phyloP scores from a whole-genome alignment of 2,329 filamentous ascomycete genomes.

The Fusarium chlamydosporum region DNA sequence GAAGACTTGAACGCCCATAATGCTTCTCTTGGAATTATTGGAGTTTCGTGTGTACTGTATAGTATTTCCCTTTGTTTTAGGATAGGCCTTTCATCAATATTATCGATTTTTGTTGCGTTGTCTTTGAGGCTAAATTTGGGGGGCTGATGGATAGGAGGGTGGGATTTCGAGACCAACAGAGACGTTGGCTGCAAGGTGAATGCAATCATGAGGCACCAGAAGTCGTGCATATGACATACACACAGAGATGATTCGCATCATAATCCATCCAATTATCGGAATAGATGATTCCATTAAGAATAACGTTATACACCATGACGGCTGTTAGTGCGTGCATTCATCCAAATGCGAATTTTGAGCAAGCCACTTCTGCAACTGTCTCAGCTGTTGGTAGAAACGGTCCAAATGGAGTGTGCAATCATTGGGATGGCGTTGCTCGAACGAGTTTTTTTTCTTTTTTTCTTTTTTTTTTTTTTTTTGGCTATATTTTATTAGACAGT shows the following conservation, averaged over 20 bases:
- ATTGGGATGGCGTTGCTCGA: neutral
- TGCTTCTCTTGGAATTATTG: neutral
- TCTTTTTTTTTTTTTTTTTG: too few species aligned
- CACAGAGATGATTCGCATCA: conserved; percentile 9
- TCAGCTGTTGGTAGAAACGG: neutral
- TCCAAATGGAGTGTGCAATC: neutral
- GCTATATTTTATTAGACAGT: neutral
- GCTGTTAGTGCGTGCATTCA: neutral
- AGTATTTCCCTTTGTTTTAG: neutral
- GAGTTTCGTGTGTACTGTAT: neutral
- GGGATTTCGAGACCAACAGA: neutral
- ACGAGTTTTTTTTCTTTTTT: too few species aligned
- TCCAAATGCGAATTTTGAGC: neutral
- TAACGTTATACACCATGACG: neutral
- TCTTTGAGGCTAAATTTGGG: neutral
- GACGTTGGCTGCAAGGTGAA: conserved; percentile 29
- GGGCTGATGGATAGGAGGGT: neutral
- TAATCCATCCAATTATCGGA: conserved; percentile 5
- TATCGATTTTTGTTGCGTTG: neutral
- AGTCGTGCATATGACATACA: neutral
- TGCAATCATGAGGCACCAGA: conserved; percentile 13
- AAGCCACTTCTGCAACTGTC: conserved; percentile 11
- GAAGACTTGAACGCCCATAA: neutral
- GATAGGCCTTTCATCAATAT: neutral
- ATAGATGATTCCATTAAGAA: neutral